A percentile compares a stretch with the other conserved stretches of the same genome.
Evolutionary conservation across 192 early-diverging fungal species (phyloP).

Genomic region (Mortierella antarctica): DNA sequence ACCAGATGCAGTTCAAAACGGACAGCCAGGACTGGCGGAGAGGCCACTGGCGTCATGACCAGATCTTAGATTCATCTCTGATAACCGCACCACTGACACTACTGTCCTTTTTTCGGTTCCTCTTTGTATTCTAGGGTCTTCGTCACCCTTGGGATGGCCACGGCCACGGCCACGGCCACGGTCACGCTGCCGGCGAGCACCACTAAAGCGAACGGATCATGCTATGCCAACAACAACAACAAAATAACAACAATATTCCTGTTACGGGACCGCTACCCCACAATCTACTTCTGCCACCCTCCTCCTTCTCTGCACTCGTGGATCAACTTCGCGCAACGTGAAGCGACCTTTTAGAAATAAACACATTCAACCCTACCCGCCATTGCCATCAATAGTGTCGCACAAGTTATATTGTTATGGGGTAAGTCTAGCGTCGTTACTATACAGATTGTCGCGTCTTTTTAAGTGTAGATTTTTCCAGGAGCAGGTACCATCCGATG

Average conservation of each 20-base stretch:
- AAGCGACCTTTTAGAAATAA: neutral
- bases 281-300: no score
- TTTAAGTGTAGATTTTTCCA: conserved; percentile 1
- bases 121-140: conserved; percentile 59
- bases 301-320: no score
- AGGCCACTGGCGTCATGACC: no score
- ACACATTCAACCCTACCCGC: neutral
- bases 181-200: conserved; percentile 55
- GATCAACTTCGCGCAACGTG: neutral
- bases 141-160: conserved; percentile 78
- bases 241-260: neutral
- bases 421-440: no score
- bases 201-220: conserved; percentile 27
- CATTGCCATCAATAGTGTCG: no score
- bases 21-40: no score
- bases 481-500: neutral
- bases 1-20: no score
- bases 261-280: neutral
- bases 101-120: neutral
- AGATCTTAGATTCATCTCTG: no score
- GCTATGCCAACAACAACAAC: neutral
- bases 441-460: neutral
- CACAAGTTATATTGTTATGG: no score
- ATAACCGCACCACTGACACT: neutral
- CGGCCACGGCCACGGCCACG: conserved; percentile 65